A percentile compares a stretch with the other conserved stretches of the same genome.
These are phyloP conservation scores for Candida michaelii DNA, from an alignment of 805 yeast species.

Conservation along the genomic window DNA sequence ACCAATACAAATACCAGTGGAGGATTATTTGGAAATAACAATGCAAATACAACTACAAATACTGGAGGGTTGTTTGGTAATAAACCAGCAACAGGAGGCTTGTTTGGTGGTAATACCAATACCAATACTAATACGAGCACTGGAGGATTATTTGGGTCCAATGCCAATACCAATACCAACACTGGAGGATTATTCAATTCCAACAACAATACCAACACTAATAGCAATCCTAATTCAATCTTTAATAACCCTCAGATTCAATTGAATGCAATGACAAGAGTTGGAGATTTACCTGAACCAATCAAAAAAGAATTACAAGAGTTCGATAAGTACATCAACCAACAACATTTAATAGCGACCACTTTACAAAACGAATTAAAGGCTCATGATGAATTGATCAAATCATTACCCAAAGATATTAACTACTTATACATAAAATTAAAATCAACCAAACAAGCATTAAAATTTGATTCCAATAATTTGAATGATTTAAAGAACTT, in stretches of 20 bases:
- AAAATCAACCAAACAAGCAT: slow-evolving; percentile 64
- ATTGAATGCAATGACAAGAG: slow-evolving; percentile 72
- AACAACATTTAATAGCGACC: slow-evolving; percentile 71
- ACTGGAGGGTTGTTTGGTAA: slow-evolving; percentile 23
- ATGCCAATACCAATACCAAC: slow-evolving; percentile 10
- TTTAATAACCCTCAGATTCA: slow-evolving; percentile 20
- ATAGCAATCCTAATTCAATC: slow-evolving; percentile 1
- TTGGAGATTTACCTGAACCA: slow-evolving; percentile 72
- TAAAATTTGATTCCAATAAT: slow-evolving; percentile 45
- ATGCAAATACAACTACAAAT: slow-evolving; percentile 3
- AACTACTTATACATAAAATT: slow-evolving; percentile 60
- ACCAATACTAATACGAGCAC: slow-evolving; percentile 2
- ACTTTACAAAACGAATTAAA: slow-evolving; percentile 58
- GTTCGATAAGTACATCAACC: slow-evolving; percentile 68
- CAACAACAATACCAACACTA: slow-evolving; percentile 12
- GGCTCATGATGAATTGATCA: slow-evolving; percentile 64
- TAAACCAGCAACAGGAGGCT: slow-evolving; percentile 6
- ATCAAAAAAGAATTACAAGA: slow-evolving; percentile 67
- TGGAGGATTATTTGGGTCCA: slow-evolving; percentile 16
- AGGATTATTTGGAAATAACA: slow-evolving; percentile 12
- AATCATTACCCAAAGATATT: slow-evolving; percentile 72
- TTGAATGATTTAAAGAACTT: slow-evolving; percentile 32
- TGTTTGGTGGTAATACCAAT: no score
- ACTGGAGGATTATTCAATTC: slow-evolving; percentile 27
- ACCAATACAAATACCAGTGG: slow-evolving; percentile 7